Evolutionary conservation across 306 rosid genomes (phyloP).

Genomic region (Elaeagnus macrophylla): DNA sequence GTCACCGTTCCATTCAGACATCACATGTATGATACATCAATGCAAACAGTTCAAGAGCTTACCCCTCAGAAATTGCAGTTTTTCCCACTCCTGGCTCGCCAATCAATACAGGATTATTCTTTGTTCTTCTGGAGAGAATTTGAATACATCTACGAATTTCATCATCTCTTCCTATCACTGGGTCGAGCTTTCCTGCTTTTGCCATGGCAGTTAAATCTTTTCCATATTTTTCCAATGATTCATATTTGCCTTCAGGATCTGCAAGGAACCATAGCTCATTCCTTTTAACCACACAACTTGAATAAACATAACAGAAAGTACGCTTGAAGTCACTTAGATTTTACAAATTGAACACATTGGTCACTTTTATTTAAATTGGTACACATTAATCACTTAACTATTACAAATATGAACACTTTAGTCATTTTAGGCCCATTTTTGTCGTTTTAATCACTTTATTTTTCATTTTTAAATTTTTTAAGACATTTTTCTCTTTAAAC

Average conservation of each 20-base stretch:
- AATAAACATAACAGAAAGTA: too few species aligned
- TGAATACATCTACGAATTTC: slow-evolving; percentile 99
- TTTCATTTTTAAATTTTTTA: too few species aligned
- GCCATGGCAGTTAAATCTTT: slow-evolving; percentile 98
- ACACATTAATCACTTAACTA: too few species aligned
- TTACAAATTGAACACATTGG: too few species aligned
- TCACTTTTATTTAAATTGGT: too few species aligned
- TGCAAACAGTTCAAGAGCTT: slow-evolving; percentile 20
- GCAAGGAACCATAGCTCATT: slow-evolving; percentile 22
- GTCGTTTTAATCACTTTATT: too few species aligned
- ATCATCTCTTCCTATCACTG: slow-evolving; percentile 98
- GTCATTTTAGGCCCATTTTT: too few species aligned
- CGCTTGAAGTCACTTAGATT: too few species aligned
- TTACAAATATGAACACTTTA: too few species aligned
- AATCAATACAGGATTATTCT: slow-evolving; percentile 93
- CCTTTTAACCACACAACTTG: slow-evolving; percentile 1
- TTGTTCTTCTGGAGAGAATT: slow-evolving; percentile 96
- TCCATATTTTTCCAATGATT: slow-evolving; percentile 90
- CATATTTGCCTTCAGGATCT: slow-evolving; percentile 99
- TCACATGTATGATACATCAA: neutral
- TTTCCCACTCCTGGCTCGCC: slow-evolving; percentile 99
- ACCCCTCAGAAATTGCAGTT: slow-evolving; percentile 99
- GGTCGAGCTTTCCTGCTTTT: slow-evolving; percentile 88
- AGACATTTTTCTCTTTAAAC: too few species aligned
- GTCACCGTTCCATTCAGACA: neutral